These are phyloP conservation scores for Ilex paraguariensis DNA, from an alignment of 305 asterid species.

Conservation along the genomic window DNA sequence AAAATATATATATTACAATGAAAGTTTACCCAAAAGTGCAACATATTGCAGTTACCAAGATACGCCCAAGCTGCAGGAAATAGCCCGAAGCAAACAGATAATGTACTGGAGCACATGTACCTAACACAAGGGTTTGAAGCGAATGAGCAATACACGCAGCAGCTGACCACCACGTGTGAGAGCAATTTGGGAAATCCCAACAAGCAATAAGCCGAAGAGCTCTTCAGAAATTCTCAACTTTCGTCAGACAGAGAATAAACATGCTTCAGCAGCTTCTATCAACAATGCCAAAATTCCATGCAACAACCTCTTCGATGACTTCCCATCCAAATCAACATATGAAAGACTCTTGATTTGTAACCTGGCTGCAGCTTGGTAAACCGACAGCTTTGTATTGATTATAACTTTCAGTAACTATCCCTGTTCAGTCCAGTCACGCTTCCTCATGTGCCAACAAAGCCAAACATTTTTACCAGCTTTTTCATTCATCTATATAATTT, in stretches of 20 bases:
- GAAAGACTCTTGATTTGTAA: conserved; percentile 73
- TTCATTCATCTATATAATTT: not conserved
- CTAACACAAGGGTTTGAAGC: conserved; percentile 87
- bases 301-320: conserved; percentile 84
- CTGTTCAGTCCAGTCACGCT: conserved; percentile 93
- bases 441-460: conserved; percentile 62
- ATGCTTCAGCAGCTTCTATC: conserved; percentile 89
- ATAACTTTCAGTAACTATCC: conserved; percentile 81
- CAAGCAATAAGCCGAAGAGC: conserved; percentile 78
- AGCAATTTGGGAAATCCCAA: conserved; percentile 92
- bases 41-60: not conserved
- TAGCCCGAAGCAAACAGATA: conserved; percentile 8
- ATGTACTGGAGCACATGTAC: conserved; percentile 83
- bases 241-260: conserved; percentile 82
- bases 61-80: not conserved
- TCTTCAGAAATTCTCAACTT: conserved; percentile 93
- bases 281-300: conserved; percentile 85
- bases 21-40: conserved; percentile 13
- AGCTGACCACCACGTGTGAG: conserved; percentile 88
- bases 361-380: conserved; percentile 79
- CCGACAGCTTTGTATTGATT: conserved; percentile 78
- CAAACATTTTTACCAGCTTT: conserved; percentile 18
- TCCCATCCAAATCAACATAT: conserved; percentile 78
- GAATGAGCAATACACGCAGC: conserved; percentile 84
- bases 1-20: conserved; percentile 6